These are phyloP conservation scores for Acer yangbiense DNA, from an alignment of 345 rosid species.

Conservation along the genomic window DNA sequence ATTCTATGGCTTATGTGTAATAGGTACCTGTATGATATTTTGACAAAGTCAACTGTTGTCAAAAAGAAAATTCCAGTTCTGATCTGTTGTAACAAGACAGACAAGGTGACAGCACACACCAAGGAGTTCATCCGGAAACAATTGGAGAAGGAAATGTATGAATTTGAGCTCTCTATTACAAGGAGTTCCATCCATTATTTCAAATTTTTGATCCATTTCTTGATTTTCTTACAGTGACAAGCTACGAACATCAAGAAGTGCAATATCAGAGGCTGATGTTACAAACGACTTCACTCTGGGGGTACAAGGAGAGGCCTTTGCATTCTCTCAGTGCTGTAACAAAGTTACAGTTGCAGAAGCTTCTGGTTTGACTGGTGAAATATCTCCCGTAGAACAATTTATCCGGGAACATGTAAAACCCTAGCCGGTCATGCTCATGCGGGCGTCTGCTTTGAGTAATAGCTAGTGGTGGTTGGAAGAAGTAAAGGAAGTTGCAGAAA, in stretches of 20 bases:
- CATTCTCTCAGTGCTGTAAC: constrained; percentile 73
- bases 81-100: constrained; percentile 89
- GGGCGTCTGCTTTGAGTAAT: background rate
- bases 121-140: constrained; percentile 91
- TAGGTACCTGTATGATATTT: constrained; percentile 88
- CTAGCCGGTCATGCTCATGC: constrained; percentile 22
- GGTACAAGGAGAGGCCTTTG: constrained; percentile 63
- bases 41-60: constrained; percentile 75
- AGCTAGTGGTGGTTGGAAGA: constrained; percentile 18
- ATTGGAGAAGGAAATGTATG: constrained; percentile 93
- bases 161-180: background rate
- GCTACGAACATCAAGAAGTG: constrained; percentile 65
- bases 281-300: constrained; percentile 77
- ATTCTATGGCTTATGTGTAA: constrained; percentile 20
- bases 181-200: background rate
- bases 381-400: constrained; percentile 63
- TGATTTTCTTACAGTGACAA: constrained; percentile 57
- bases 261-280: constrained; percentile 76
- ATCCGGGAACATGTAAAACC: constrained; percentile 75
- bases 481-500: constrained; percentile 17
- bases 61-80: constrained; percentile 77
- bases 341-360: constrained; percentile 72
- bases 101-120: constrained; percentile 93
- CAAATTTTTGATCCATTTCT: background rate
- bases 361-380: constrained; percentile 73